These are phyloP conservation scores for Tephrocybe rancida DNA, from an alignment of 768 basidiomycete genomes.

Conservation along the genomic window DNA sequence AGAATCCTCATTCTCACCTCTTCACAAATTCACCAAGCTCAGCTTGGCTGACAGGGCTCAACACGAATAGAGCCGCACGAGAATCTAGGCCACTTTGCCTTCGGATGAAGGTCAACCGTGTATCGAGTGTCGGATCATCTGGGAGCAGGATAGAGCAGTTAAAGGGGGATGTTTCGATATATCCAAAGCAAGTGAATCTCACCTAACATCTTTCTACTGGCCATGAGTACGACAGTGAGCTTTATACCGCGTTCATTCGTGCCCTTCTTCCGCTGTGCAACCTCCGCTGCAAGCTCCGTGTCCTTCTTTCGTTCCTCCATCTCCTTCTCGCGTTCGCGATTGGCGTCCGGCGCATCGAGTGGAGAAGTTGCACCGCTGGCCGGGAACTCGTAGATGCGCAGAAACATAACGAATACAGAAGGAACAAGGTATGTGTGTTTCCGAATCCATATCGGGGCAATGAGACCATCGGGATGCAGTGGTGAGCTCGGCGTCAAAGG, in stretches of 20 bases:
- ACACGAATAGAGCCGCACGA: constrained; percentile 89
- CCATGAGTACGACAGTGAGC: constrained; percentile 90
- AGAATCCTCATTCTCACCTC: constrained; percentile 49
- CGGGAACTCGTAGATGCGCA: constrained; percentile 75
- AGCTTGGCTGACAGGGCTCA: constrained; percentile 86
- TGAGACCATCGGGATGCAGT: constrained; percentile 90
- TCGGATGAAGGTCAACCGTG: constrained; percentile 83
- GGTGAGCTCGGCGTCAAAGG: constrained; percentile 89
- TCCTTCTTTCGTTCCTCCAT: constrained; percentile 76
- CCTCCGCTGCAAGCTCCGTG: constrained; percentile 75
- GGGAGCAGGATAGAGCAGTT: background rate
- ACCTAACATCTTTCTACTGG: constrained; percentile 89
- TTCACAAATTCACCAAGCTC: constrained; percentile 90
- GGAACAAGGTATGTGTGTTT: constrained; percentile 94
- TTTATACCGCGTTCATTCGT: constrained; percentile 89
- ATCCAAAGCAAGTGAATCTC: constrained; percentile 18
- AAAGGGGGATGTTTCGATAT: background rate
- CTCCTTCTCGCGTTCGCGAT: constrained; percentile 57
- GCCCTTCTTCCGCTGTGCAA: constrained; percentile 76
- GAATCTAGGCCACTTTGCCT: constrained; percentile 89
- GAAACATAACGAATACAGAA: constrained; percentile 90
- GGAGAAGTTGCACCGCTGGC: constrained; percentile 46
- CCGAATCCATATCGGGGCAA: constrained; percentile 97
- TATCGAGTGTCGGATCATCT: constrained; percentile 88
- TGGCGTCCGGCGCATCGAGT: constrained; percentile 53